These are phyloP conservation scores for Aristolochia fimbriata DNA, from an alignment of 164 flowering plant genomes.

Conservation along the genomic window DNA sequence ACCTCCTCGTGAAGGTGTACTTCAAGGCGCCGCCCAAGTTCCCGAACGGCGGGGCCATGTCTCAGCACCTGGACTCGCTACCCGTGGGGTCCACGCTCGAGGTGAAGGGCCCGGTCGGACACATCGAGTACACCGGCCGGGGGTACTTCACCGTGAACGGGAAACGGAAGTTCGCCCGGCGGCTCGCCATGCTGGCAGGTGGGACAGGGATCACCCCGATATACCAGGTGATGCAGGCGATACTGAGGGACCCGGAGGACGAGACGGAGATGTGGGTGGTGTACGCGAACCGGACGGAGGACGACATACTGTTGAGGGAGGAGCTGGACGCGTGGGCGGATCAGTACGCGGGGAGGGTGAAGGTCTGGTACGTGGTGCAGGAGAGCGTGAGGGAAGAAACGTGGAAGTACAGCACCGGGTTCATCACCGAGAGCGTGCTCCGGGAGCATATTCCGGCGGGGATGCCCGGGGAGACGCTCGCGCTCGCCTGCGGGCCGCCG, in stretches of 20 bases:
- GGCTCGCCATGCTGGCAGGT: slow-evolving; percentile 83
- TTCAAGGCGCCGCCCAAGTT: slow-evolving; percentile 67
- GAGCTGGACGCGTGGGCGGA: slow-evolving; percentile 78
- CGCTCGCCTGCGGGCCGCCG: slow-evolving; percentile 86
- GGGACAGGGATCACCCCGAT: slow-evolving; percentile 96
- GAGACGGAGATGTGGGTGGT: slow-evolving; percentile 82
- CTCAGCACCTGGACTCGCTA: slow-evolving; percentile 67
- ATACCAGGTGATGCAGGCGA: slow-evolving; percentile 80
- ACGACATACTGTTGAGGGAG: slow-evolving; percentile 65
- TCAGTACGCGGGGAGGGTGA: slow-evolving; percentile 35
- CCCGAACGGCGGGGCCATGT: slow-evolving; percentile 83
- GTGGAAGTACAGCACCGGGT: slow-evolving; percentile 78
- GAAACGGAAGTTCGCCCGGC: slow-evolving; percentile 54
- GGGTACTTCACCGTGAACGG: slow-evolving; percentile 69
- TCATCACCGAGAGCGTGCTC: slow-evolving; percentile 47
- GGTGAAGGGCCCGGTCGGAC: slow-evolving; percentile 88
- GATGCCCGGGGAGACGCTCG: slow-evolving; percentile 39
- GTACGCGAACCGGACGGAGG: slow-evolving; percentile 84
- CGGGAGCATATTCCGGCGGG: slow-evolving; percentile 62
- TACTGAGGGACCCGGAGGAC: slow-evolving; percentile 75
- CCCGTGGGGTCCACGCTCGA: slow-evolving; percentile 43
- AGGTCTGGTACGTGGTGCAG: slow-evolving; percentile 85
- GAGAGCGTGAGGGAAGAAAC: slow-evolving; percentile 33
- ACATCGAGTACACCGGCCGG: slow-evolving; percentile 69
- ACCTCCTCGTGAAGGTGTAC: slow-evolving; percentile 70